Evolutionary conservation across 2,329 filamentous ascomycete species (phyloP).

Genomic region (Colletotrichum cordylinicola): DNA sequence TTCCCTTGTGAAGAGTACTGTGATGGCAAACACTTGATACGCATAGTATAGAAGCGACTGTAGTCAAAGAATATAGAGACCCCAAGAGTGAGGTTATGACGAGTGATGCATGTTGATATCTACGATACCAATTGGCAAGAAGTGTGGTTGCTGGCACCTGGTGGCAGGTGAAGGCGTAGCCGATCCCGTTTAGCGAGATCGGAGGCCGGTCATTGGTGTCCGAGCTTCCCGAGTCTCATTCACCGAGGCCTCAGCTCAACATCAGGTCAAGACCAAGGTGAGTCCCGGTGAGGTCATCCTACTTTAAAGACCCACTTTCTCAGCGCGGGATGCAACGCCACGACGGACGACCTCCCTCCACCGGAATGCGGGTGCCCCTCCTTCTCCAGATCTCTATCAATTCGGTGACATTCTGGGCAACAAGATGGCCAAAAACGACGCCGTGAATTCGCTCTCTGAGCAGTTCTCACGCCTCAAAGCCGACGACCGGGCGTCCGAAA

Average conservation of each 20-base stretch:
- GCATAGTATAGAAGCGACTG: fast-evolving
- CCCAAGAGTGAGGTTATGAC: neutral
- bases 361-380: neutral
- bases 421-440: neutral
- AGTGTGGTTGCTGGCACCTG: neutral
- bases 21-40: neutral
- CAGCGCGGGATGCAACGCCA: neutral
- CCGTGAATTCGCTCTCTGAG: neutral
- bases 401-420: neutral
- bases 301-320: neutral
- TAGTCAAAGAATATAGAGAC: neutral
- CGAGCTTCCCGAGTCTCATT: neutral
- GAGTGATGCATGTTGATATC: neutral
- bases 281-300: neutral
- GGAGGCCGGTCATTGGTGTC: neutral
- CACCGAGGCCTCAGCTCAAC: neutral
- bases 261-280: neutral
- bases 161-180: neutral
- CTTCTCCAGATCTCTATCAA: neutral
- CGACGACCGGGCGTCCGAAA: neutral
- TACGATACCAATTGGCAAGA: neutral
- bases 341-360: neutral
- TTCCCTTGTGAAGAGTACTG: neutral
- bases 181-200: too few relatives aligned
- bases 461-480: neutral